A percentile compares a stretch with the other conserved stretches of the same genome.
phyloP scores from a whole-genome alignment of 176 grass and related monocot genomes.

The Alopecurus myosuroides region DNA sequence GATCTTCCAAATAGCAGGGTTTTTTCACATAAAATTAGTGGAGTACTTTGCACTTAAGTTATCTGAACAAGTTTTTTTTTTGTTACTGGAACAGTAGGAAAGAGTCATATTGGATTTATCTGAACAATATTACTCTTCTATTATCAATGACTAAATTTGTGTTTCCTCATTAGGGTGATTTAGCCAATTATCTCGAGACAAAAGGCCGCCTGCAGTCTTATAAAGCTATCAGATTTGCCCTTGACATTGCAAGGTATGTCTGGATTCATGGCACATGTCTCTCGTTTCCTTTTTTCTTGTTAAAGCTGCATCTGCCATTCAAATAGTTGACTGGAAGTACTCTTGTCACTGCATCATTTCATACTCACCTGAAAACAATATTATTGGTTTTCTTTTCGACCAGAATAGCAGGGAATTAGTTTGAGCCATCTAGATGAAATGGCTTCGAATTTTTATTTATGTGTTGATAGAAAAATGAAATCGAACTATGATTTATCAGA shows the following conservation, averaged over 20 bases:
- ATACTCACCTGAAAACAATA: not conserved
- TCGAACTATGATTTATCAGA: not conserved
- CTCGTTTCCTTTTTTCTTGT: slow-evolving; percentile 1
- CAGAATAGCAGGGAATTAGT: not conserved
- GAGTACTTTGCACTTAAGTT: not conserved
- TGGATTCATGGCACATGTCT: slow-evolving; percentile 6
- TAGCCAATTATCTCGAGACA: slow-evolving; percentile 73
- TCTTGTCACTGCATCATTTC: not conserved
- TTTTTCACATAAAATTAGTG: slow-evolving; percentile 10
- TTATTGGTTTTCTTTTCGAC: not conserved
- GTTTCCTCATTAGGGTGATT: slow-evolving; percentile 66
- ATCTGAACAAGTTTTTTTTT: not conserved
- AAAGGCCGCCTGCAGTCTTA: slow-evolving; percentile 57
- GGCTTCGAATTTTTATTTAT: slow-evolving; percentile 3
- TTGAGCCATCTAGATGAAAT: not conserved
- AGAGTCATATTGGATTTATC: not conserved
- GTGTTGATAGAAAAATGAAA: not conserved
- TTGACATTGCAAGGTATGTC: slow-evolving; percentile 86
- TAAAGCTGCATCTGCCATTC: slow-evolving; percentile 2
- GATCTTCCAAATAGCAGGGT: not conserved
- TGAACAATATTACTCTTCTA: slow-evolving; percentile 10
- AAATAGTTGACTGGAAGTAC: slow-evolving; percentile 8
- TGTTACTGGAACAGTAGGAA: not conserved
- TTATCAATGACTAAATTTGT: not conserved
- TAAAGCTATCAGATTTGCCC: slow-evolving; percentile 83